phyloP scores from a whole-genome alignment of 805 yeast species.

The Metschnikowia gelsemii region DNA sequence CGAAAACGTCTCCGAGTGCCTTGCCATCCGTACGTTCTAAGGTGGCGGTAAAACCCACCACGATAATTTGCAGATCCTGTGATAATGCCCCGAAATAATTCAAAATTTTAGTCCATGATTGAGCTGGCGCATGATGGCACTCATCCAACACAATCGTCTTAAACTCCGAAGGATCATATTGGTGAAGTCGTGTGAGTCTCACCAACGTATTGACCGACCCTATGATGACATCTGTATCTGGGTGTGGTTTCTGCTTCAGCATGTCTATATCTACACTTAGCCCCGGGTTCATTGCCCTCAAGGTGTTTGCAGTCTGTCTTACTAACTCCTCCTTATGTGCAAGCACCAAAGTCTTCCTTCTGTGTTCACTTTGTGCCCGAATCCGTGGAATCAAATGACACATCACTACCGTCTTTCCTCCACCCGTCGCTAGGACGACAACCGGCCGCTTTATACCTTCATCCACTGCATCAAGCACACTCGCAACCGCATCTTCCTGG shows the following conservation, averaged over 20 bases:
- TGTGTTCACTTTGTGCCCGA: constrained; percentile 21
- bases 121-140: constrained; percentile 87
- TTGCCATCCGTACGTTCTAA: constrained; percentile 71
- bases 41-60: constrained; percentile 89
- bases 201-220: constrained; percentile 73
- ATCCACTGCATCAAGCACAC: constrained; percentile 49
- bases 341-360: constrained; percentile 51
- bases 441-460: constrained; percentile 60
- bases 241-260: constrained; percentile 49
- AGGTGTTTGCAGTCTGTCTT: constrained; percentile 58
- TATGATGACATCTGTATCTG: constrained; percentile 60
- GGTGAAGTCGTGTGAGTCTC: constrained; percentile 45
- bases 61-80: constrained; percentile 45
- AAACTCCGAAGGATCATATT: constrained; percentile 57
- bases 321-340: constrained; percentile 84
- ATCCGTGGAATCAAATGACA: constrained; percentile 52
- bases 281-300: constrained; percentile 49
- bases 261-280: constrained; percentile 64
- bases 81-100: constrained; percentile 54
- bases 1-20: constrained; percentile 58
- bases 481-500: constrained; percentile 67
- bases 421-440: constrained; percentile 88
- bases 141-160: constrained; percentile 83
- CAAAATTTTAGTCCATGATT: constrained; percentile 58
- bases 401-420: constrained; percentile 88